Conservation (phyloP, 371 early-diverging fungal species). For the Amoeboradix gromovi region DNA sequence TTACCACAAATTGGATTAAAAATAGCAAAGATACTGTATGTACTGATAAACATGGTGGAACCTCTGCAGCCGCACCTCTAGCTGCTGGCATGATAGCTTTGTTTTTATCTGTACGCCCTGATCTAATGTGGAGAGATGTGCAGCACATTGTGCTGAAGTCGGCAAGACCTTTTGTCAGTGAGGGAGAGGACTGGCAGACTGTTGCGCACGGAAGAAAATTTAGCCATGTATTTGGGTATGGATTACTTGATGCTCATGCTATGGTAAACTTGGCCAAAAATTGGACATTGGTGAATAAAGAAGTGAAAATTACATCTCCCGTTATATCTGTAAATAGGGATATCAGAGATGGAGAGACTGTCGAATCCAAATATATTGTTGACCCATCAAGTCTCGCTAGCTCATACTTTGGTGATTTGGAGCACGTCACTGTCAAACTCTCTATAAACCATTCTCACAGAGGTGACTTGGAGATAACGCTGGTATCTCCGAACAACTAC, state of each 20-base stretch:
- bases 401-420: background rate
- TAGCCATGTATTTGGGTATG: slow-evolving; percentile 69
- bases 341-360: background rate
- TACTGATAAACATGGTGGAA: slow-evolving; percentile 39
- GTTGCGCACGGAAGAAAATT: slow-evolving; percentile 32
- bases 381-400: background rate
- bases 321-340: background rate
- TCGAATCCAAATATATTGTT: background rate
- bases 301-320: background rate
- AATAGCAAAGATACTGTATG: slow-evolving; percentile 6
- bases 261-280: slow-evolving; percentile 47
- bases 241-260: slow-evolving; percentile 49
- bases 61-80: slow-evolving; percentile 85
- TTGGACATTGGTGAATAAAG: slow-evolving; percentile 17
- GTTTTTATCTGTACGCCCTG: slow-evolving; percentile 41
- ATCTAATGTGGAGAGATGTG: slow-evolving; percentile 68
- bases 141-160: slow-evolving; percentile 49
- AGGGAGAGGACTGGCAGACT: slow-evolving; percentile 22
- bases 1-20: slow-evolving; percentile 21
- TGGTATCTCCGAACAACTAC: background rate
- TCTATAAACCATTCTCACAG: background rate
- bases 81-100: slow-evolving; percentile 76
- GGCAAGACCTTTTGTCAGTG: slow-evolving; percentile 36
- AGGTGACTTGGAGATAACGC: background rate
- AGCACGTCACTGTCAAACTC: background rate